These are phyloP conservation scores for Sequoia sempervirens DNA, from an alignment of 75 land plant genomes.

Conservation along the genomic window DNA sequence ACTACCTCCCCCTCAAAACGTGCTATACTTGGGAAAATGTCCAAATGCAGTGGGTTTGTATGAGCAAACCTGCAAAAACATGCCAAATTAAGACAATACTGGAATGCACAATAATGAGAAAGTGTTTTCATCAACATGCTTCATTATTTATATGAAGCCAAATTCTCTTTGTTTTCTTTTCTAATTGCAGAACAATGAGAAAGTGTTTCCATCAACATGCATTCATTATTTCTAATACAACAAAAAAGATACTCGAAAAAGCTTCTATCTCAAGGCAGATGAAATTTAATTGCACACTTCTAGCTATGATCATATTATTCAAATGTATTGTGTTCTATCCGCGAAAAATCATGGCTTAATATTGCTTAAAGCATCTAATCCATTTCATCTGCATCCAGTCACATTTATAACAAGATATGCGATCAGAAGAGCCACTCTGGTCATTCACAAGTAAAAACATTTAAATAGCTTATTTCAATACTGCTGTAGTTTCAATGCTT, in stretches of 20 bases:
- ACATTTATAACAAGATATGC: not conserved
- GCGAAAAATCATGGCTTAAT: not conserved
- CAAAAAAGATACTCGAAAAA: not conserved
- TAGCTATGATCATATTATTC: not conserved
- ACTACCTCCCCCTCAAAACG: conserved; percentile 90
- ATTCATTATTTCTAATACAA: not conserved
- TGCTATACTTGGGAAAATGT: conserved; percentile 83
- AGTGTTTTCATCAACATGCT: not conserved
- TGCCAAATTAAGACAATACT: not conserved
- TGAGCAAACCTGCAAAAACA: conserved; percentile 88
- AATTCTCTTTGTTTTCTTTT: not conserved
- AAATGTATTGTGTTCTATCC: not conserved
- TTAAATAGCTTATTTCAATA: too few species aligned
- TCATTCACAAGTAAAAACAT: too few species aligned
- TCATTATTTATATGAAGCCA: not conserved
- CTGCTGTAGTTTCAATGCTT: too few species aligned
- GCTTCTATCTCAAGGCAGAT: not conserved
- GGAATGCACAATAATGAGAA: not conserved
- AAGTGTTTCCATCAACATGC: too few species aligned
- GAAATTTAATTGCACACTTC: not conserved
- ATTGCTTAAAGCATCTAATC: not conserved
- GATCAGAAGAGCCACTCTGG: too few species aligned
- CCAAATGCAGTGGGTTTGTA: conserved; percentile 93
- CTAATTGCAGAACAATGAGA: not conserved
- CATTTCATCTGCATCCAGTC: not conserved